phyloP scores from a whole-genome alignment of 2,329 filamentous ascomycete species.

The Cladosporium cucumerinum region DNA sequence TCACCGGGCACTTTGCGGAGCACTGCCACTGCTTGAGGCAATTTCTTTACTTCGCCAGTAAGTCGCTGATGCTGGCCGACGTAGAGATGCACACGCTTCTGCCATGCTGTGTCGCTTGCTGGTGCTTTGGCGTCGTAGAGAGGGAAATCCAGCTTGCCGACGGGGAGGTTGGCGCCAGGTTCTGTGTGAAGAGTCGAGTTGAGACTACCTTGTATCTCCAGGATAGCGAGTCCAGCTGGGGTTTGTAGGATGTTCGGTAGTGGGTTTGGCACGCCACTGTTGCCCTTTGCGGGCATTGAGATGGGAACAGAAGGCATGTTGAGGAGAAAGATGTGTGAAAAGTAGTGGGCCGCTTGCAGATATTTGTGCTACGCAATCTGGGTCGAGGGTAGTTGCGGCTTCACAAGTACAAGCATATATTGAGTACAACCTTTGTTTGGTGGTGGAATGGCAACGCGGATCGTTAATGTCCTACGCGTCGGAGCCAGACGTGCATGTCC shows the following conservation, averaged over 20 bases:
- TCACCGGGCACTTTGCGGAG: conserved; percentile 55
- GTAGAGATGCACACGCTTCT: conserved; percentile 86
- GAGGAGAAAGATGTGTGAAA: not conserved
- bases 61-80: conserved; percentile 85
- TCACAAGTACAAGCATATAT: not conserved
- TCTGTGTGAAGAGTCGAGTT: conserved; percentile 58
- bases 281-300: not conserved
- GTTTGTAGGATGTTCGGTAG: conserved; percentile 83
- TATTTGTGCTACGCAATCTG: no score
- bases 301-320: conserved; percentile 9
- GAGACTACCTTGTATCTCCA: conserved; percentile 90
- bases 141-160: conserved; percentile 77
- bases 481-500: no score
- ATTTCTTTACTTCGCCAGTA: conserved; percentile 84
- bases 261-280: conserved; percentile 44
- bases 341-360: no score
- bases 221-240: conserved; percentile 79
- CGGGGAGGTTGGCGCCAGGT: conserved; percentile 40
- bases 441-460: not conserved
- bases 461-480: not conserved
- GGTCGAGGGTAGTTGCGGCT: no score
- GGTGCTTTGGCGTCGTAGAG: conserved; percentile 59
- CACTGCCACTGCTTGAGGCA: conserved; percentile 75
- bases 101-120: conserved; percentile 63
- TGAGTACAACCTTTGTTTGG: not conserved